phyloP scores from a whole-genome alignment of 2,329 filamentous ascomycete genomes.

The Cladosporium sp. region DNA sequence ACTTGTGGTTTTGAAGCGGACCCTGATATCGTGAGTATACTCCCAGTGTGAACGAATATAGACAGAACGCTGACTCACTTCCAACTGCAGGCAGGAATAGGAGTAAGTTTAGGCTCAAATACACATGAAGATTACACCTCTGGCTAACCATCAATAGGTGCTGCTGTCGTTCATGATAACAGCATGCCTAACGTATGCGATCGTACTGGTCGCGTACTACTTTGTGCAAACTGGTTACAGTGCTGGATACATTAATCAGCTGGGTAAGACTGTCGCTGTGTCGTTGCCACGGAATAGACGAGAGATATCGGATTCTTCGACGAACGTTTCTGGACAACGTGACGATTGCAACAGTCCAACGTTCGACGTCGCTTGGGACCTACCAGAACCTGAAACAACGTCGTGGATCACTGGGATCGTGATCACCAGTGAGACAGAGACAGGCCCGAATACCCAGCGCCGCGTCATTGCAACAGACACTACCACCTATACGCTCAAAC shows the following conservation, averaged over 20 bases:
- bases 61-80: neutral
- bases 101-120: neutral
- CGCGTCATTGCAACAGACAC: too few relatives aligned
- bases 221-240: neutral
- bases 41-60: neutral
- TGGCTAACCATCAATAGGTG: neutral
- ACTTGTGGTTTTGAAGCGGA: neutral
- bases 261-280: neutral
- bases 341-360: too few relatives aligned
- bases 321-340: too few relatives aligned
- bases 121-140: neutral
- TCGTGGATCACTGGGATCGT: too few relatives aligned
- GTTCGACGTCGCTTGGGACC: too few relatives aligned
- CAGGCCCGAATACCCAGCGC: too few relatives aligned
- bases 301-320: too few relatives aligned
- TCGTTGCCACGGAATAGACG: too few relatives aligned
- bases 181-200: neutral
- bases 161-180: slow-evolving; percentile 3
- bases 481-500: too few relatives aligned
- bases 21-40: neutral
- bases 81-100: neutral
- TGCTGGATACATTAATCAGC: neutral
- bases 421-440: too few relatives aligned
- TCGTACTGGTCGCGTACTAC: neutral
- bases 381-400: too few relatives aligned